Evolutionary conservation across 345 rosid genomes (phyloP), one percentile per base, ranked within the genome.

Genomic region (Citrus trifoliata): DNA sequence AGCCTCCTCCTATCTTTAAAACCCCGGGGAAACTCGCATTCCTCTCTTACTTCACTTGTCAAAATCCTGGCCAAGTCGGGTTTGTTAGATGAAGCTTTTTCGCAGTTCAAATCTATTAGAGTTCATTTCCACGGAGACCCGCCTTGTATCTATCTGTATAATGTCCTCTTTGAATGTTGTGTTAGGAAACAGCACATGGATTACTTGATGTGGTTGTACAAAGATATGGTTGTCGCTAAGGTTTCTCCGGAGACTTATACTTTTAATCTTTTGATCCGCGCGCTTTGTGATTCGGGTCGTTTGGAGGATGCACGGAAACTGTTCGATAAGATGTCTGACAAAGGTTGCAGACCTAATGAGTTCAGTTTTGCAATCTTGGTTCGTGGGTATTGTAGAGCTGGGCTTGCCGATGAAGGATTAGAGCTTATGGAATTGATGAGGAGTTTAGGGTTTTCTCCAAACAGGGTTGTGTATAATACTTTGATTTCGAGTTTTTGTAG

Each of bases 321-420:
- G 93, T 93, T 94, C 76, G 98, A 93, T 76, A 94, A 87, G 90
- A 94, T 96, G 98, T 75, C 87, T 55, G 92, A 88, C 40, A 96
- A 87, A 81, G 93, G 93, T 22, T 94, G 97, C 71, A 35, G 61
- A 13, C 98, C 98, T 30, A 94, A 96, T 84, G 93, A 91, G 86
- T 94, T 83, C 79, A 96, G 88, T 89, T 87, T 88, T 77, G 97
- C 94, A 66, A 85, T 93, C 78, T 86, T 94, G 93, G 86, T 93
- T 81, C 92, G 92, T 64, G 99, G 98, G 75, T 94, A 89, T 84
- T 96, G 98, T 81, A 86, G 80, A 81, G 90, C 85, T 51, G 95
- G 93, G 82, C 67, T 89, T 58, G 16, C 87, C 51, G 77, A 61
- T 10, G 83, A 89, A 81, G 97, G 95, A 2, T 58, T 93, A 77